Evolutionary conservation across 2,329 filamentous ascomycete species (phyloP), one percentile per base, ranked within the genome.

Genomic region (Talaromyces sp.): DNA sequence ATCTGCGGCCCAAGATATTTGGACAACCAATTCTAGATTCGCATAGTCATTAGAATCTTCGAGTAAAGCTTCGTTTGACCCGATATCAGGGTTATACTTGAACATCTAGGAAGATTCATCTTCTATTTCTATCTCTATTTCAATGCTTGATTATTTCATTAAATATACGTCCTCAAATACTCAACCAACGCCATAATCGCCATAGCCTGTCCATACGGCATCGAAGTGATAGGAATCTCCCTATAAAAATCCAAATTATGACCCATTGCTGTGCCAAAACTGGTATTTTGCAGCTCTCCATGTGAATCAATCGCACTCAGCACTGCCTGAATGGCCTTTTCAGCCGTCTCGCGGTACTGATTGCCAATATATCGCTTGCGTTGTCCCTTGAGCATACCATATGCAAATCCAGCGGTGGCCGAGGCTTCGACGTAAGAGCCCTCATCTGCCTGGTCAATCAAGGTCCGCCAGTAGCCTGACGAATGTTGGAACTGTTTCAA

Each of bases 141-240:
- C 51, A 22, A n/a, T 17, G 2, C 11, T 36, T 22, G 10, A 15
- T 49, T 19, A 49, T 13, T 5, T 22, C 19, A 22, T 68, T 77
- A 85, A 43, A 85, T 78, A 67, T 85, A 89, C 36, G 83, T 83
- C 58, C 89, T 82, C 76, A 91, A 74, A 70, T 89, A 91, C 77
- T 94, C 91, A 0, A 89, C 90, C 68, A 93, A 75, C 0, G 89
- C 88, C 88, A 93, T 92, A 68, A 93, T 92, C 0, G 89, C 91
- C 91, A 93, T 93, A 0, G 90, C 89, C 75, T 93, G 91, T 0
- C 91, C 91, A 71, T 93, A 93, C 6, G 91, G 91, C 91, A 93
- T 94, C 70, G 88, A 89, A 2, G 91, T 94, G 67, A 89, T 78
- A 1, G 88, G 84, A 65, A 94, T 93, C 68, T 91, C 85, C 76